Base-by-base conservation (phyloP, 345 rosid genomes). In the Hirschfeldia incana region DNA sequence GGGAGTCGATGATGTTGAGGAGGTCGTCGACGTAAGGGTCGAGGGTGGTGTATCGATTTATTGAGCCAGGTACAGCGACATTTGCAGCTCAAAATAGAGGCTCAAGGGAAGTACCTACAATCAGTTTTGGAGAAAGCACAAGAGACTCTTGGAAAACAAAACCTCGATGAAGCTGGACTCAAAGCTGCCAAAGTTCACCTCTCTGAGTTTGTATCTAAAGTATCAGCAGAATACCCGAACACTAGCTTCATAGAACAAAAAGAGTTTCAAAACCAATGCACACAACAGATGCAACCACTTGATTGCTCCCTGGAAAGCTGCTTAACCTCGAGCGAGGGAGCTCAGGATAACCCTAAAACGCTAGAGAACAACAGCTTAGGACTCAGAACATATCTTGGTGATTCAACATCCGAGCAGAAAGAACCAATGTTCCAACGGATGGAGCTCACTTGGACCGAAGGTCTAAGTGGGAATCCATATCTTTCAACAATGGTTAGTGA, bases 171-270 rank as follows among this genome's bases (percentile, higher is more conserved):
- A 39, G 86, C 82, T 28, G 94, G 97, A 11, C 87, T 93, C 3
- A 97, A 96, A 86, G 97, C 92, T 70, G 95, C 98, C 16, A 93
- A 92, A 81, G 91, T 87, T 81, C 94, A 93, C 78, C 87, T 96
- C 75, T 93, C 98, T 0, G 97, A 93, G 75, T 78, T 93, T 60
- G 97, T 85, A 72, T 89, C 97, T 29, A 89, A 90, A 88, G 91
- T 92, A 80, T 77, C 94, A 29, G 76, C 87, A 28, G 89, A 91
- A 65, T 86, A 92, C 78, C 84, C 91, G 36, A 93, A 84, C 77
- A 82, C 98, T 1, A 82, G 88, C 65, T 86, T 91, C 78, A 75
- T 90, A 5, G 93, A 90, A 70, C 72, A 90, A 80, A 94, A 88
- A 83, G 93, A 89, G 72, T 76, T 92, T 63, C 91, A 88, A 53